These are phyloP conservation scores for Dalechampia spathulata DNA, from an alignment of 441 rosid genomes.

Conservation along the genomic window DNA sequence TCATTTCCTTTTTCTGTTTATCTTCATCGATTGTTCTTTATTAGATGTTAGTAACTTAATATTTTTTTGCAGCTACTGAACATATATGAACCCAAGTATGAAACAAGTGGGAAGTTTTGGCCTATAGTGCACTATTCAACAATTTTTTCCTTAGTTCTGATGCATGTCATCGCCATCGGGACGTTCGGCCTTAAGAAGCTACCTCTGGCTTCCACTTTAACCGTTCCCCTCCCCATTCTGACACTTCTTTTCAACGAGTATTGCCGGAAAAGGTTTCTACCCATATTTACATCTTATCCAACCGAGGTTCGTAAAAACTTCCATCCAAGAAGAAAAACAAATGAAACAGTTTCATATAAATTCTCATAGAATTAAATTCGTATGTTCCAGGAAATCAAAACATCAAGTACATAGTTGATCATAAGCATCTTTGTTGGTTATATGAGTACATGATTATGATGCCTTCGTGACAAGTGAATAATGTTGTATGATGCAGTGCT, in stretches of 20 bases:
- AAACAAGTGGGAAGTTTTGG: constrained; percentile 83
- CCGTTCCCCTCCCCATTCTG: constrained; percentile 71
- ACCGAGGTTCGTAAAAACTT: constrained; percentile 48
- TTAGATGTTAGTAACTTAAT: background rate
- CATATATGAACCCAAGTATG: constrained; percentile 69
- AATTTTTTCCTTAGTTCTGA: constrained; percentile 71
- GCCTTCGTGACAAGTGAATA: constrained; percentile 8
- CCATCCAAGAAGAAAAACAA: no score
- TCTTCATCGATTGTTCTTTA: background rate
- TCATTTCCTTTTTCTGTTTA: no score
- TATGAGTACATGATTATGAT: no score
- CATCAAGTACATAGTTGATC: no score
- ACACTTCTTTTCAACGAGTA: constrained; percentile 76
- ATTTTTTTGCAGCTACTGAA: constrained; percentile 59
- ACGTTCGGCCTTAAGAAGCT: constrained; percentile 76
- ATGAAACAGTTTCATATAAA: no score
- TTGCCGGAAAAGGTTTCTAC: constrained; percentile 78
- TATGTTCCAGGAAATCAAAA: no score
- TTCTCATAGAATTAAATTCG: no score
- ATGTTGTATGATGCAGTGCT: constrained; percentile 45
- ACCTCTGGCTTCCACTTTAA: constrained; percentile 64
- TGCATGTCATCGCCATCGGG: constrained; percentile 85
- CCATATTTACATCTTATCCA: constrained; percentile 57
- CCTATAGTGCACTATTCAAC: constrained; percentile 74
- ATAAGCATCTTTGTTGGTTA: no score